Percentiles rank a stretch among this genome's conserved stretches.
These are phyloP conservation scores for Coprinellus micaceus DNA, from an alignment of 768 basidiomycete species.

Conservation along the genomic window DNA sequence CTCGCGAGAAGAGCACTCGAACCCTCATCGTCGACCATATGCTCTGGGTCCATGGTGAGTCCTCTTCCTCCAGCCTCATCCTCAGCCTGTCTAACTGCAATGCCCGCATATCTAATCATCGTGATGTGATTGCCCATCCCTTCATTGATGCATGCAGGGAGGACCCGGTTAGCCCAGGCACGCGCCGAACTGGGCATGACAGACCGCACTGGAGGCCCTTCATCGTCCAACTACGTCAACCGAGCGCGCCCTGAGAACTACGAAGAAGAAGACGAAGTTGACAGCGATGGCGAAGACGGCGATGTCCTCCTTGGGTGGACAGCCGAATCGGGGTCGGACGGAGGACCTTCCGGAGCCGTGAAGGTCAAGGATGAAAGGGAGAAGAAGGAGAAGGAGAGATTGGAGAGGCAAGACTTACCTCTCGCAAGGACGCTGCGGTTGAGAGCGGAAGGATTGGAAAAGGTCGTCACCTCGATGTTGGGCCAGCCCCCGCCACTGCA, in stretches of 20 bases:
- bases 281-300: slow-evolving; percentile 61
- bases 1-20: slow-evolving; percentile 83
- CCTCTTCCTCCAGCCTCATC: background rate
- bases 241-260: slow-evolving; percentile 71
- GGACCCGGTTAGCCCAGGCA: slow-evolving; percentile 68
- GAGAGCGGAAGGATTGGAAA: slow-evolving; percentile 79
- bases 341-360: slow-evolving; percentile 39
- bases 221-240: slow-evolving; percentile 56
- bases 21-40: slow-evolving; percentile 87
- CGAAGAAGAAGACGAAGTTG: slow-evolving; percentile 67
- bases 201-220: slow-evolving; percentile 69
- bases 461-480: slow-evolving; percentile 77
- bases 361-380: too few species aligned
- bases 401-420: slow-evolving; percentile 54
- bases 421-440: slow-evolving; percentile 64
- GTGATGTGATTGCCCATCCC: too few species aligned
- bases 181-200: slow-evolving; percentile 85
- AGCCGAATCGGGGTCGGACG: slow-evolving; percentile 39
- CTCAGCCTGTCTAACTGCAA: background rate
- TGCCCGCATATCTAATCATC: background rate
- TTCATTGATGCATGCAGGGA: slow-evolving; percentile 1
- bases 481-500: slow-evolving; percentile 70
- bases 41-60: slow-evolving; percentile 71
- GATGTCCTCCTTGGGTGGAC: slow-evolving; percentile 32
- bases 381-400: slow-evolving; percentile 45